Base-by-base conservation (phyloP, 768 basidiomycete genomes). In the Favolaschia claudopus region DNA sequence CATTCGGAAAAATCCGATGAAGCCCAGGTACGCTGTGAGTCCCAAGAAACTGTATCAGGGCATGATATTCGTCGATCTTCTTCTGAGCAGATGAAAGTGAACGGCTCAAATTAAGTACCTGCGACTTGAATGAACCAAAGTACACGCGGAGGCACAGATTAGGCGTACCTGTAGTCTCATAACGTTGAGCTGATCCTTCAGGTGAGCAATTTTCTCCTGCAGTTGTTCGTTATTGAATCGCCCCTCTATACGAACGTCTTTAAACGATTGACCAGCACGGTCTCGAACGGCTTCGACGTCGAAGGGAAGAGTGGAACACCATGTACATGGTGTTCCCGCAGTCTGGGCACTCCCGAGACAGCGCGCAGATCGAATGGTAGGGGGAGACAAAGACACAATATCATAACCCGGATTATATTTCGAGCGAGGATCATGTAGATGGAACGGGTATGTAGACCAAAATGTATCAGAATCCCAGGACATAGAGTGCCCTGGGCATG, bases 1-100 rank as follows among this genome's bases (percentile, higher is more conserved):
- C 64, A 44, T 67, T 67, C 45, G 46, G 58, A 40, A 74, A 60
- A 15, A 74, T 64, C 15, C 67, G 69, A n/a, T 67, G 66, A 14
- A 74, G 56, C 5, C 57, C 70, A 5, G 72, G 73, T 14, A 74
- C 61, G 40, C 70, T 62, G 17, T 57, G 12, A 5, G 58, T 60
- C 5, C 65, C 67, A 25, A 64, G 43, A 15, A 68, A 43, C 10
- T 59, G n/a, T 24, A 65, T 40, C 17, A 69, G 13, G 13, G 2
- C 27, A 13, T 28, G 14, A 28, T 24, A 52, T n/a, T 38, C 27
- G 27, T 13, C 27, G 27, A 47, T 29, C 9, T 33, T 15, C 15
- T 33, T 15, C 15, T 28, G 37, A 38, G 37, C 37, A 6, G 37
- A 38, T n/a, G 37, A 15, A n/a, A 38, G 8, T 7, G 37, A 38